Percentiles rank a stretch among this genome's conserved stretches.
Conservation (phyloP, 495 filamentous ascomycete genomes). For the Stereocaulon alpinum region DNA sequence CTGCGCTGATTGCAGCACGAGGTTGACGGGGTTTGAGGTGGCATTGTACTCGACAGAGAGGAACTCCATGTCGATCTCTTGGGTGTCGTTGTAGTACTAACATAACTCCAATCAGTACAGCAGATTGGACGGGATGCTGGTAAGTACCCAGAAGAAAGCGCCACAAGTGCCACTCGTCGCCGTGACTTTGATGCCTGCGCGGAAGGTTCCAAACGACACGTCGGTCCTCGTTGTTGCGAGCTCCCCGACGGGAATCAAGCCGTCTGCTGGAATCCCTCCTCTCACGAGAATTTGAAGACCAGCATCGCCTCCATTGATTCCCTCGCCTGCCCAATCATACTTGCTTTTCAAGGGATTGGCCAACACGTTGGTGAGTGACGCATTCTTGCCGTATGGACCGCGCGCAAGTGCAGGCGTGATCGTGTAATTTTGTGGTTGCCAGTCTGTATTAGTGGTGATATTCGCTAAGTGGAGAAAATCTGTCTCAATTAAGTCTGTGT, state of each 20-base stretch:
- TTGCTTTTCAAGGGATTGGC: conserved; percentile 37
- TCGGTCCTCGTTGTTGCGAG: conserved; percentile 47
- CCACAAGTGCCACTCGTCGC: conserved; percentile 53
- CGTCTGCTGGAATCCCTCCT: conserved; percentile 31
- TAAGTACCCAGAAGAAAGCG: conserved; percentile 64
- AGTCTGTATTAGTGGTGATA: conserved; percentile 42
- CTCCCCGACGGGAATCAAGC: conserved; percentile 50
- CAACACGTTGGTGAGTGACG: conserved; percentile 42
- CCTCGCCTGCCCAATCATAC: conserved; percentile 30
- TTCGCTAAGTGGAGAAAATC: conserved; percentile 51
- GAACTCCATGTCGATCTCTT: conserved; percentile 74
- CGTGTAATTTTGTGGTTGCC: conserved; percentile 55
- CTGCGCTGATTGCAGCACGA: conserved; percentile 56
- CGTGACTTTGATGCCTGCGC: conserved; percentile 54
- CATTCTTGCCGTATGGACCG: conserved; percentile 58
- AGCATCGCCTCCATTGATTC: conserved; percentile 37
- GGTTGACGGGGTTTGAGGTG: conserved; percentile 48
- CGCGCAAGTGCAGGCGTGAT: conserved; percentile 39
- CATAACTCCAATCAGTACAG: neutral
- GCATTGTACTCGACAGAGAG: conserved; percentile 49
- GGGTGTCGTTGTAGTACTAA: conserved; percentile 64
- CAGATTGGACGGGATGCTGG: neutral
- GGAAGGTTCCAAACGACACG: conserved; percentile 54
- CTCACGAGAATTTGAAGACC: conserved; percentile 53
- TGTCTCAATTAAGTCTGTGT: conserved; percentile 58